A percentile compares a stretch with the other conserved stretches of the same genome.
These are phyloP conservation scores for Cudoniella acicularis DNA, from an alignment of 495 filamentous ascomycete genomes.

Conservation along the genomic window DNA sequence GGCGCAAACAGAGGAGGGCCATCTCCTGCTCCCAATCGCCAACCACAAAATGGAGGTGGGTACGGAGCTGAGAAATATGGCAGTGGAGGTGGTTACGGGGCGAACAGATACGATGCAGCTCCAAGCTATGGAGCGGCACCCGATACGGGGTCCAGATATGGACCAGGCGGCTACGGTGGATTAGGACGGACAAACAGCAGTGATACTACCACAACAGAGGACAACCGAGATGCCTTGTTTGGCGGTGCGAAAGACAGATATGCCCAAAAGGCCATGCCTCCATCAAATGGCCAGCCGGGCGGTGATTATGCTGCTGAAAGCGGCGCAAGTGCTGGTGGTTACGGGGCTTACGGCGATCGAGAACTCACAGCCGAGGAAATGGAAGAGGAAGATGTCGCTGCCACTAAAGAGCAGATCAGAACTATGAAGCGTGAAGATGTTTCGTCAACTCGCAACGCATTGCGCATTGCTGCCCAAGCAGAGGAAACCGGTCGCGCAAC, in stretches of 20 bases:
- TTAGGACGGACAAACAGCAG: slow-evolving; percentile 54
- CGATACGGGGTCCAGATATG: slow-evolving; percentile 34
- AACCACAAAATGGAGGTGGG: slow-evolving; percentile 27
- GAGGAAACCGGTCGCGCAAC: slow-evolving; percentile 69
- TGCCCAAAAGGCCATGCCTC: slow-evolving; percentile 35
- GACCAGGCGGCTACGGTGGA: slow-evolving; percentile 72
- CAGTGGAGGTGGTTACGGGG: slow-evolving; percentile 60
- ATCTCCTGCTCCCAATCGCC: slow-evolving; percentile 16
- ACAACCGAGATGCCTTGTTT: slow-evolving; percentile 61
- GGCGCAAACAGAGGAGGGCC: slow-evolving; percentile 26
- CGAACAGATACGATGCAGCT: slow-evolving; percentile 54
- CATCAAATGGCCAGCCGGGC: slow-evolving; percentile 21
- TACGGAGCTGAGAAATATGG: slow-evolving; percentile 61
- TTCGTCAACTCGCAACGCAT: slow-evolving; percentile 63
- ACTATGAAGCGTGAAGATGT: slow-evolving; percentile 75
- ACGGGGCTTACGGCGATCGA: slow-evolving; percentile 52
- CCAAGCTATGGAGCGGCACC: slow-evolving; percentile 21
- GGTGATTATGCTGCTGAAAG: slow-evolving; percentile 21
- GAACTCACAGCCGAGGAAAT: slow-evolving; percentile 70
- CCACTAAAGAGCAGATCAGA: slow-evolving; percentile 69
- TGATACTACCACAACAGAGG: slow-evolving; percentile 45
- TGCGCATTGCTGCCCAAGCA: slow-evolving; percentile 61
- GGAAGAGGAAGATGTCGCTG: slow-evolving; percentile 64
- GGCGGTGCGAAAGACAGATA: slow-evolving; percentile 56
- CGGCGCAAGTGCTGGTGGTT: slow-evolving; percentile 36